Conservation (phyloP, 208 protist genomes). For the Porcisia hertigi region DNA sequence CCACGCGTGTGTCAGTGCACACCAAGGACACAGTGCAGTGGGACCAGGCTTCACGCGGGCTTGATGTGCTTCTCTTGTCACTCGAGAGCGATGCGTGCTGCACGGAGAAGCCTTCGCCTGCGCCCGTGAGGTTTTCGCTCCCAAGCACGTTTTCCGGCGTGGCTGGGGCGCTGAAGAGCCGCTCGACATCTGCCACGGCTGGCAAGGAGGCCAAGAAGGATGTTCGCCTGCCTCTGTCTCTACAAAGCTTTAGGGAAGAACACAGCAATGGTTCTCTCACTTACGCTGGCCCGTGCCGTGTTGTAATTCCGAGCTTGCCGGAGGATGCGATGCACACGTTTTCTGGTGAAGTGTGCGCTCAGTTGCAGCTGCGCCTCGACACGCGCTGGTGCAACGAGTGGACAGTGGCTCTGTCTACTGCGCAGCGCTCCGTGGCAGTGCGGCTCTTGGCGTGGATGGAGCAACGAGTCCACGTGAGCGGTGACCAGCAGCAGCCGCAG, state of each 20-base stretch:
- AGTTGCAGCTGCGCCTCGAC: conserved; percentile 38
- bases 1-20: conserved; percentile 29
- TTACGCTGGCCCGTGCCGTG: conserved; percentile 30
- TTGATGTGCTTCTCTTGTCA: conserved; percentile 25
- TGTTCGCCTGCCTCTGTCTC: conserved; percentile 9
- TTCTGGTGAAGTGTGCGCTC: conserved; percentile 40
- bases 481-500: conserved; percentile 13
- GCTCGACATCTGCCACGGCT: background rate
- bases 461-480: conserved; percentile 2
- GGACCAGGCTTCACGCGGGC: conserved; percentile 5
- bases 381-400: conserved; percentile 32
- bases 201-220: background rate
- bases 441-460: conserved; percentile 31
- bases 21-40: conserved; percentile 11
- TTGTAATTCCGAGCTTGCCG: conserved; percentile 21
- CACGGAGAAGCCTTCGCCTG: background rate
- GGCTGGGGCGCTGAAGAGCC: background rate
- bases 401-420: conserved; percentile 16
- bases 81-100: conserved; percentile 25
- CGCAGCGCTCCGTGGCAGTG: conserved; percentile 32
- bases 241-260: conserved; percentile 10
- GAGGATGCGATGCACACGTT: conserved; percentile 15
- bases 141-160: background rate
- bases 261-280: conserved; percentile 6
- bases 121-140: background rate